Base-by-base conservation (phyloP, 805 yeast genomes). In the Ogataea ganodermae region DNA sequence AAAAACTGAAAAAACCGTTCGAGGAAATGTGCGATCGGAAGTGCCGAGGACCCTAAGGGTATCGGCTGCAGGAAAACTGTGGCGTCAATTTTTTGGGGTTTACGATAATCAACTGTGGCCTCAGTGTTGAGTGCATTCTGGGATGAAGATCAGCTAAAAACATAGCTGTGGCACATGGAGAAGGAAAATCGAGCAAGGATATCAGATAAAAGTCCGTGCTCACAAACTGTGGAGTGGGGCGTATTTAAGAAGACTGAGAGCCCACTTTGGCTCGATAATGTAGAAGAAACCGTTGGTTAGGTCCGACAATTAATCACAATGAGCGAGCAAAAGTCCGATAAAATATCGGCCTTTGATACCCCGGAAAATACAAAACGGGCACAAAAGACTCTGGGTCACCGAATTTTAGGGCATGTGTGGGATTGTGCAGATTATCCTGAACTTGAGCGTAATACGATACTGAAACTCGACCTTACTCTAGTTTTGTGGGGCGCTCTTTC, bases 381-480 rank as follows among this genome's bases (percentile, higher is more conserved):
- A 7, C 42, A 3, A 17, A 36, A 24, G 24, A 6, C 31, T 27
- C 32, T 38, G 10, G 42, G 48, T 16, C 45, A 44, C 32, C 23
- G 23, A 10, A 31, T 32, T 14, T n/a, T 24, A 10, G 17, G 49
- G 18, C 41, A 31, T 28, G 36, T 50, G n/a, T 53, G 57, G 57
- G 57, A 53, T 35, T 50, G 52, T 32, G 27, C 44, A 5, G 52
- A 66, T 47, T 79, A 65, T 35, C 57, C 68, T n/a, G 55, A 62
- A 2, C 61, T 54, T 6, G 69, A 68, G 52, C 62, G 63, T 13
- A 62, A 55, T 41, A 52, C 67, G 35, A 49, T 68, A 36, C 46
- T 64, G 50, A 68, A 68, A 46, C 52, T 67, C 12, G 72, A 68
- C 50, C 38, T 62, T 20, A 50, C 58, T 39, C 48, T 66, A 49